Base-by-base conservation (phyloP, 2,329 filamentous ascomycete genomes). In the Trichoderma arundinaceum region DNA sequence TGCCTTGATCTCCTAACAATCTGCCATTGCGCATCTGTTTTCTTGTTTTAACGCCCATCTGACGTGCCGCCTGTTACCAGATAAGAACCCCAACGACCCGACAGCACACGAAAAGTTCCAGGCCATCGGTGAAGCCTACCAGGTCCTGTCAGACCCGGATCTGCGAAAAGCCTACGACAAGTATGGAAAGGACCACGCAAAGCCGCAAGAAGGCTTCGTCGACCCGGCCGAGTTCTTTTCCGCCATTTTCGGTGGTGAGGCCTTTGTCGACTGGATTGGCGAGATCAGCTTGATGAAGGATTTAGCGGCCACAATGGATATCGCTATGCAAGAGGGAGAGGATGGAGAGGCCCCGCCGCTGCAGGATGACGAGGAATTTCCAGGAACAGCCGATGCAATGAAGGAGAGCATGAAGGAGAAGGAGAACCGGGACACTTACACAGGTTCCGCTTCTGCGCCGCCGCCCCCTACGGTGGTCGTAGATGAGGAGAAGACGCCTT, bases 251-350 rank as follows among this genome's bases (percentile, higher is more conserved):
- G 95, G 95, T 72, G 95, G 95, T 67, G 94, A 97, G 73, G 93
- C 94, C 12, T 99, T 99, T 74, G 84, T 90, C 68, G 94, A 99
- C 82, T 92, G 95, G 84, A 98, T 99, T 74, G 95, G 95, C 71
- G 95, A 99, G 84, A 97, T 99, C 72, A 95, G 92, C 58, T 87
- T 99, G 66, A 97, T 99, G 92, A 98, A 97, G 82, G 95, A 99
- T 75, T 85, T 99, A 63, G 98, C 94, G 17, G 92, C 93, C 74
- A 97, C 94, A 51, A 98, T 99, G 94, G 95, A 99, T 74, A 98
- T 99, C 71, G 94, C 92, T 19, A 94, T 93, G 88, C 84, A 91
- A 10, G 90, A 91, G 68, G 88, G 86, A 52, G 80, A 81, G 2
- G 82, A 79, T 13, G 77, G 77, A 61, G 85, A 87, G 68, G 83